Evolutionary conservation across 169 alveolate species (phyloP).

Genomic region (Perkinsus marinus): DNA sequence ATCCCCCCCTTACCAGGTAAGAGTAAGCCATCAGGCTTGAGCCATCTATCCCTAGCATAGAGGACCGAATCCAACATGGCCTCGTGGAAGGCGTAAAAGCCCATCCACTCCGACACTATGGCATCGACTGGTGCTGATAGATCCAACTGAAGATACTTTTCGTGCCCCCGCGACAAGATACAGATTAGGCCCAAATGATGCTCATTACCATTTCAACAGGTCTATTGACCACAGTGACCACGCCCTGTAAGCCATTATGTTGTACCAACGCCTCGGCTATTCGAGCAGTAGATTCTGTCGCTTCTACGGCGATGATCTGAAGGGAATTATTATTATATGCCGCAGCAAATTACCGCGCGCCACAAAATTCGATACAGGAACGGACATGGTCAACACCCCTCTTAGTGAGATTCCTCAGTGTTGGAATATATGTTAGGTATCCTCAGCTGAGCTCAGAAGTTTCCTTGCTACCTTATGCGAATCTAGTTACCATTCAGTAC

Average conservation of each 20-base stretch:
- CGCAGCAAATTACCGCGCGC: too few relatives aligned
- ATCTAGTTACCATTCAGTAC: too few relatives aligned
- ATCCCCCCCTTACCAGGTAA: background rate
- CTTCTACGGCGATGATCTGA: background rate
- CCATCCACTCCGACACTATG: conserved; percentile 72
- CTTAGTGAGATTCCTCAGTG: too few relatives aligned
- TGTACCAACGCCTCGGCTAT: background rate
- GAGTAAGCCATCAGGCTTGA: conserved; percentile 11
- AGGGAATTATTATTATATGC: background rate
- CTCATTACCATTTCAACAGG: background rate
- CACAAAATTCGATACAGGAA: too few relatives aligned
- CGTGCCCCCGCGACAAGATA: too few relatives aligned
- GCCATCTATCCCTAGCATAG: conserved; percentile 64
- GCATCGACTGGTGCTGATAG: conserved; percentile 31
- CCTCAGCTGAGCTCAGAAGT: too few relatives aligned
- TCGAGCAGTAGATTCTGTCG: background rate
- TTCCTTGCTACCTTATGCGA: too few relatives aligned
- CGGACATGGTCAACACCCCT: too few relatives aligned
- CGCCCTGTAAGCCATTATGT: background rate
- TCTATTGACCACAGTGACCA: background rate
- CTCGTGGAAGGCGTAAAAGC: conserved; percentile 64
- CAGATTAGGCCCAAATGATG: too few relatives aligned
- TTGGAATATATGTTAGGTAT: too few relatives aligned
- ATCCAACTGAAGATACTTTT: background rate
- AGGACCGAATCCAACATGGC: conserved; percentile 65